Conservation (phyloP, 768 basidiomycete genomes). For the Glaciozyma antarctica region DNA sequence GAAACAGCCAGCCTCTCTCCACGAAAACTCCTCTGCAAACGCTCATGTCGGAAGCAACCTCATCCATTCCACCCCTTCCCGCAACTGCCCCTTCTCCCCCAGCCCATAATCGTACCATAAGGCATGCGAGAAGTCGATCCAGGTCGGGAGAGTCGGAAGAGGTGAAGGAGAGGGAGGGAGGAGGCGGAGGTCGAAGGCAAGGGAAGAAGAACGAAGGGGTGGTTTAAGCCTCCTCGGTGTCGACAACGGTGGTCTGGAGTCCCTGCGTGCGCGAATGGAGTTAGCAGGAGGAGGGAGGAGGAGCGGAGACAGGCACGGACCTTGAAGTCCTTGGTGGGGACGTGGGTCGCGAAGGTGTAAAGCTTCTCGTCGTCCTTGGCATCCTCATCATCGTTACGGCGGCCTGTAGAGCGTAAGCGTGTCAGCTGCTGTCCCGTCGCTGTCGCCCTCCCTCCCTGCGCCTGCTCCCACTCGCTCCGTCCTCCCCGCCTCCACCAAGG, state of each 20-base stretch:
- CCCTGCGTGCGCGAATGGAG: slow-evolving; percentile 46
- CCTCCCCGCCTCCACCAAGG: background rate
- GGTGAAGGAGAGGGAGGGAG: too few species aligned
- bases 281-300: background rate
- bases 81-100: too few species aligned
- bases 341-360: slow-evolving; percentile 18
- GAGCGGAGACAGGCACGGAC: slow-evolving; percentile 41
- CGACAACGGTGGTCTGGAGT: slow-evolving; percentile 58
- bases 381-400: slow-evolving; percentile 97
- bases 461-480: background rate
- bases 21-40: too few species aligned
- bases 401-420: slow-evolving; percentile 48
- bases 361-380: slow-evolving; percentile 55
- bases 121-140: too few species aligned
- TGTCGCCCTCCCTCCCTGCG: background rate
- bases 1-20: too few species aligned
- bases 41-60: too few species aligned
- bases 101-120: too few species aligned
- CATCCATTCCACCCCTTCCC: too few species aligned
- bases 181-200: too few species aligned
- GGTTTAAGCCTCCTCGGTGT: slow-evolving; percentile 29
- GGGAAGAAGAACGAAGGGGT: too few species aligned
- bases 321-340: slow-evolving; percentile 43
- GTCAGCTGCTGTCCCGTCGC: background rate
- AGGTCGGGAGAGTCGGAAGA: too few species aligned